Base-by-base conservation (phyloP, 768 basidiomycete species). In the Psilocybe tampanensis region DNA sequence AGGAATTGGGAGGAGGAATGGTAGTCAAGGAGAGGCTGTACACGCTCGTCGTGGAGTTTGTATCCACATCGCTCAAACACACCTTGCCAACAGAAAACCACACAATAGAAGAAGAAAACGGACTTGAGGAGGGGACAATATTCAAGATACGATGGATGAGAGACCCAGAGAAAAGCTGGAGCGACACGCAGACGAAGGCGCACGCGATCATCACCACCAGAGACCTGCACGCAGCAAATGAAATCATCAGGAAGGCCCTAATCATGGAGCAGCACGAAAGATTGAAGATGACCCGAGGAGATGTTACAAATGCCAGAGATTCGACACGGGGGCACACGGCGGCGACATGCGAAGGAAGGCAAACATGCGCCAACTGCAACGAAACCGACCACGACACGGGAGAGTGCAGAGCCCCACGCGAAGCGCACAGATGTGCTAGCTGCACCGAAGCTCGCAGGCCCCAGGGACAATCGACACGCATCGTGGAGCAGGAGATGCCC, bases 281-380 rank as follows among this genome's bases (percentile, higher is more conserved):
- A 33, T 61, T 3, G 54, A 58, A 39, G 60, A 58, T 19, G 53
- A 61, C 7, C 60, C 56, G 0, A 55, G 29, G 39, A 23, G 54
- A 9, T 61, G 60, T 44, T 61, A 55, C 48, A 55, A 43, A 22
- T 61, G 60, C 43, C 56, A 61, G 18, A 13, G 58, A 3, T 13
- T 49, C 6, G 48, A 48, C 6, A 36, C 60, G 2, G 29, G 53
- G 48, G 22, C 60, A 61, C 56, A 51, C 43, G 15, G 56, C 56
- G 3, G 26, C 43, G 5, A 26, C 32, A 4, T 61, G 60, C 48
- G 3, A 9, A 24, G 26, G 21, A 9, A 23, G n/a, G 21, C 56
- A 61, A 21, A 48, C 47, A 21, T 61, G 60, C 26, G 56, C 60
- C 6, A 58, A 61, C 24, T 61, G 60, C 43, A 34, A 55, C 12